Base-by-base conservation (phyloP, 2,329 filamentous ascomycete genomes). In the Fusarium sp. region DNA sequence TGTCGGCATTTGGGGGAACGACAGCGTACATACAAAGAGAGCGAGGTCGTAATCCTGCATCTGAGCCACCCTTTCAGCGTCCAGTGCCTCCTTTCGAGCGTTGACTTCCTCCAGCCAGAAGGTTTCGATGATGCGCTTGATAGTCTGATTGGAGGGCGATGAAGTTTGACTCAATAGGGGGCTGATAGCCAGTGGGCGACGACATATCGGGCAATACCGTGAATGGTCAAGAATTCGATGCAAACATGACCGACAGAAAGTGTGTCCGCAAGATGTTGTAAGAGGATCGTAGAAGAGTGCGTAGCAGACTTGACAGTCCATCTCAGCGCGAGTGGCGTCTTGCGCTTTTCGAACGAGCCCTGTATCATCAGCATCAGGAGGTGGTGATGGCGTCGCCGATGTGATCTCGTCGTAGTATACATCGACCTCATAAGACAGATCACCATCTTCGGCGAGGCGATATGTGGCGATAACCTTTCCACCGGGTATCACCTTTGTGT, bases 281-380 rank as follows among this genome's bases (percentile, higher is more conserved):
- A 95, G 84, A 0, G 95, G 94, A 69, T 97, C 93, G 67, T 94
- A 84, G 79, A 95, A 92, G 27, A 97, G 81, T 44, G 90, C 89
- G 80, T 95, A 97, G 82, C 95, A 97, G 65, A 97, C 90, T 76
- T 96, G 93, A 74, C 95, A 98, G 77, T 97, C 94, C 77, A 97
- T 84, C 78, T 97, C 94, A 21, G 86, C 84, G 67, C 91, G 88
- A 7, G 89, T 85, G 3, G 85, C 83, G 31, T 92, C 87, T 74
- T 90, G 89, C 19, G 96, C 78, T 38, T 84, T 85, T 31, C 86
- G 82, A 33, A 94, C 65, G 4, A 76, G 60, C 12, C 62, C 52
- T 16, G 81, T 77, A 4, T 78, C 74, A 37, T 75, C 78, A 7
- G 79, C 75, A 15, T 80, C 78, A 25, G 77, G 70, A 12, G 81